Percentiles rank a stretch among this genome's conserved stretches.
phyloP scores from a whole-genome alignment of 352 stramenopile genomes.

The Globisporangium irregulare region DNA sequence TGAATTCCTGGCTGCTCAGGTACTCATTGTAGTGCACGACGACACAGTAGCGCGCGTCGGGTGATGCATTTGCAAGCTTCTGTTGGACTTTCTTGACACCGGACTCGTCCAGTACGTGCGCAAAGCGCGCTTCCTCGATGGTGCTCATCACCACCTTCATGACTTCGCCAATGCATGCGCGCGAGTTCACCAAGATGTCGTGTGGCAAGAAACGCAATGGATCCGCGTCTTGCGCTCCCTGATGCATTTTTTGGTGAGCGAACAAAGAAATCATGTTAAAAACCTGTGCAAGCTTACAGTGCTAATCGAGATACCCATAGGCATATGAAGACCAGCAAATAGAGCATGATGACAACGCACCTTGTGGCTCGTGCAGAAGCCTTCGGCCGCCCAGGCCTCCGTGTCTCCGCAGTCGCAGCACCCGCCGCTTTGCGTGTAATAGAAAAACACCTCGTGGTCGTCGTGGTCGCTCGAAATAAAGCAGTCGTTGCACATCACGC shows the following conservation, averaged over 20 bases:
- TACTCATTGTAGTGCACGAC: constrained; percentile 94
- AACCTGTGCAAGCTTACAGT: neutral
- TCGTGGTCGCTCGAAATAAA: constrained; percentile 95
- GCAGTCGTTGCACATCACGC: constrained; percentile 98
- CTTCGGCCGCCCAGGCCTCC: constrained; percentile 93
- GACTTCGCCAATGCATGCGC: constrained; percentile 63
- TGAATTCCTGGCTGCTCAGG: constrained; percentile 86
- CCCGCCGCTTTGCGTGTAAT: constrained; percentile 93
- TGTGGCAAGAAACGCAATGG: constrained; percentile 52
- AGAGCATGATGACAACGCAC: constrained; percentile 16
- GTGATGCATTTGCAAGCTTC: constrained; percentile 44
- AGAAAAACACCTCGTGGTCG: constrained; percentile 93
- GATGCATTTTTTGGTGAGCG: neutral
- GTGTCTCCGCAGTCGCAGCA: constrained; percentile 98
- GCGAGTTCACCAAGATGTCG: constrained; percentile 51
- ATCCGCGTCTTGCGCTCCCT: constrained; percentile 75
- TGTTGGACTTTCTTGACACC: constrained; percentile 51
- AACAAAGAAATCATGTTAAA: neutral
- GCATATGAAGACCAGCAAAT: neutral
- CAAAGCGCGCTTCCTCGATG: constrained; percentile 63
- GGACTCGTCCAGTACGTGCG: constrained; percentile 44
- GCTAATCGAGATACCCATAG: neutral
- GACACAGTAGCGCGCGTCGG: constrained; percentile 80
- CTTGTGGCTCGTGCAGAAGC: constrained; percentile 95
- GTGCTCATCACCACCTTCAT: constrained; percentile 61